A percentile compares a stretch with the other conserved stretches of the same genome.
phyloP scores from a whole-genome alignment of 2,329 filamentous ascomycete genomes.

The Colletotrichum brevisporum region DNA sequence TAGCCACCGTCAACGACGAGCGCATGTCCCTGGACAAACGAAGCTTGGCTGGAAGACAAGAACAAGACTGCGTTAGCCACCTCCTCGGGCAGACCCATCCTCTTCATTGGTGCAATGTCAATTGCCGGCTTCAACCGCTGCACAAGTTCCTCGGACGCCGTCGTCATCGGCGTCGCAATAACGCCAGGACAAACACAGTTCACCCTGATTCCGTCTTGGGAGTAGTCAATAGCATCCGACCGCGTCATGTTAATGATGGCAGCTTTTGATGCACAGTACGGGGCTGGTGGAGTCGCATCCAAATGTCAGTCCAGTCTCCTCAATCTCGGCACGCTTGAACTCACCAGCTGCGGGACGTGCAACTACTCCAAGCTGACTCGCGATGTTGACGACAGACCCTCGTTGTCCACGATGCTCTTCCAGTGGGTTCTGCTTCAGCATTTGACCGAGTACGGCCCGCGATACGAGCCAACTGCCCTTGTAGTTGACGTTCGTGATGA shows the following conservation, averaged over 20 bases:
- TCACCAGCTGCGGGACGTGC: constrained; percentile 59
- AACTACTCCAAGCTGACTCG: constrained; percentile 67
- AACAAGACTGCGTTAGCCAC: constrained; percentile 65
- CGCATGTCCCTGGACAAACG: constrained; percentile 66
- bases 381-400: constrained; percentile 66
- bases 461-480: constrained; percentile 64
- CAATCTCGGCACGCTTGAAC: constrained; percentile 40
- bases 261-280: constrained; percentile 71
- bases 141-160: constrained; percentile 53
- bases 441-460: constrained; percentile 58
- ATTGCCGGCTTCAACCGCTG: constrained; percentile 57
- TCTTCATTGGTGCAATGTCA: constrained; percentile 63
- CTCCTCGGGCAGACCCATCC: constrained; percentile 65
- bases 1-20: constrained; percentile 69
- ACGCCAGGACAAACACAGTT: constrained; percentile 78
- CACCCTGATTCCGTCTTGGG: constrained; percentile 54
- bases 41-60: constrained; percentile 62
- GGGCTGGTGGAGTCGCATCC: constrained; percentile 51
- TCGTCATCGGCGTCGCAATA: constrained; percentile 65
- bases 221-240: constrained; percentile 70
- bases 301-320: too few relatives aligned
- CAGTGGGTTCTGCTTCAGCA: constrained; percentile 61
- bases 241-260: constrained; percentile 71
- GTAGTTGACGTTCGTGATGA: constrained; percentile 69
- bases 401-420: constrained; percentile 57